Evolutionary conservation across 116 monocot species (phyloP).

Genomic region (Papilionanthe hybrid): DNA sequence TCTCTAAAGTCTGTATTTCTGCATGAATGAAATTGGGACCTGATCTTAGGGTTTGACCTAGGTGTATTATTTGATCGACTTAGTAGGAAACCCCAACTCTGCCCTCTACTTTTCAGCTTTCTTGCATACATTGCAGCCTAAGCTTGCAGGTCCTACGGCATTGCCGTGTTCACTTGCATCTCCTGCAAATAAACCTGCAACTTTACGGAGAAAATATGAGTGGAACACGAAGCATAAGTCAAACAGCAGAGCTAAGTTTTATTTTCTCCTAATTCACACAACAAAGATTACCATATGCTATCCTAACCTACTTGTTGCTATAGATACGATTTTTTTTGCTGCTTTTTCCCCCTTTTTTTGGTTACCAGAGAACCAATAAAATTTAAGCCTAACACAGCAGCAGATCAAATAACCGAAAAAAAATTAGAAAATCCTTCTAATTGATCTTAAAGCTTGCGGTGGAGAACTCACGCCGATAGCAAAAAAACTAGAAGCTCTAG

Average conservation of each 20-base stretch:
- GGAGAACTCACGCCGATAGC: background rate
- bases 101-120: slow-evolving; percentile 43
- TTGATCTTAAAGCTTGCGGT: background rate
- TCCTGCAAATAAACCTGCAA: background rate
- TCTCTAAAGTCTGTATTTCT: background rate
- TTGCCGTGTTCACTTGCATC: background rate
- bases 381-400: background rate
- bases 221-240: background rate
- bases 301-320: background rate
- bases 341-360: background rate
- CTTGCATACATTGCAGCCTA: slow-evolving; percentile 53
- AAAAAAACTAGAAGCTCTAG: background rate
- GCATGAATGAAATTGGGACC: slow-evolving; percentile 2
- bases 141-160: slow-evolving; percentile 10
- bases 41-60: background rate
- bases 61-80: slow-evolving; percentile 8
- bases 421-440: background rate
- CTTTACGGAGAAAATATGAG: background rate
- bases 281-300: background rate
- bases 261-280: background rate
- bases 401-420: background rate
- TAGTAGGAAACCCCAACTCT: slow-evolving; percentile 19
- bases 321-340: background rate
- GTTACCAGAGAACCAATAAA: background rate
- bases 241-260: background rate